A percentile compares a stretch with the other conserved stretches of the same genome.
These are phyloP conservation scores for Daldinia decipiens DNA, from an alignment of 495 filamentous ascomycete species.

Conservation along the genomic window DNA sequence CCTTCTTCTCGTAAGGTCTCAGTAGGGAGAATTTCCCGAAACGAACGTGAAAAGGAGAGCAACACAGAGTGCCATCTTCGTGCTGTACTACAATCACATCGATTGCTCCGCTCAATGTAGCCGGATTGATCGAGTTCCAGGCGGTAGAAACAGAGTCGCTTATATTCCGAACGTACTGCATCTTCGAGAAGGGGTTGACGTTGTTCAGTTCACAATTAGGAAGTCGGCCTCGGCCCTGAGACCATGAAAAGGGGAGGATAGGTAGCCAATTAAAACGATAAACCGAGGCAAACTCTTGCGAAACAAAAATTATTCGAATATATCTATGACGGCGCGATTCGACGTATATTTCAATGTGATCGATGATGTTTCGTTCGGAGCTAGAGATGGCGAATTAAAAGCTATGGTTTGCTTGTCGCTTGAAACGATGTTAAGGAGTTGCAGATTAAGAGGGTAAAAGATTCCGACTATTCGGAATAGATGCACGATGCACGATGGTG, in stretches of 20 bases:
- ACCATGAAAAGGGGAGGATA: slow-evolving; percentile 20
- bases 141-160: slow-evolving; percentile 96
- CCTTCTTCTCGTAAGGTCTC: slow-evolving; percentile 98
- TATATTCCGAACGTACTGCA: slow-evolving; percentile 98
- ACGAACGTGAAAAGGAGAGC: slow-evolving; percentile 97
- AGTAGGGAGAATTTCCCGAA: slow-evolving; percentile 98
- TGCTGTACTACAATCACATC: slow-evolving; percentile 99
- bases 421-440: slow-evolving; percentile 12
- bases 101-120: slow-evolving; percentile 95
- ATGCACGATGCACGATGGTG: slow-evolving; percentile 31
- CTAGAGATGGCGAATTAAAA: background rate
- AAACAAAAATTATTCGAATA: background rate
- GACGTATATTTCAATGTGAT: slow-evolving; percentile 8
- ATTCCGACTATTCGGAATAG: slow-evolving; percentile 26
- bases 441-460: slow-evolving; percentile 17
- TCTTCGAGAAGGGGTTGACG: slow-evolving; percentile 49
- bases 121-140: slow-evolving; percentile 99
- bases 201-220: background rate
- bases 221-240: slow-evolving; percentile 22
- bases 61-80: slow-evolving; percentile 86
- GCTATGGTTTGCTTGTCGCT: background rate
- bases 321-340: background rate
- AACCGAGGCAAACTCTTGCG: slow-evolving; percentile 9
- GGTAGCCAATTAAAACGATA: slow-evolving; percentile 9
- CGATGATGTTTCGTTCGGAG: background rate